Percentiles rank a stretch among this genome's conserved stretches.
Conservation (phyloP, 1,139 yeast genomes). For the Nakaseomyces kungkrabaensis region DNA sequence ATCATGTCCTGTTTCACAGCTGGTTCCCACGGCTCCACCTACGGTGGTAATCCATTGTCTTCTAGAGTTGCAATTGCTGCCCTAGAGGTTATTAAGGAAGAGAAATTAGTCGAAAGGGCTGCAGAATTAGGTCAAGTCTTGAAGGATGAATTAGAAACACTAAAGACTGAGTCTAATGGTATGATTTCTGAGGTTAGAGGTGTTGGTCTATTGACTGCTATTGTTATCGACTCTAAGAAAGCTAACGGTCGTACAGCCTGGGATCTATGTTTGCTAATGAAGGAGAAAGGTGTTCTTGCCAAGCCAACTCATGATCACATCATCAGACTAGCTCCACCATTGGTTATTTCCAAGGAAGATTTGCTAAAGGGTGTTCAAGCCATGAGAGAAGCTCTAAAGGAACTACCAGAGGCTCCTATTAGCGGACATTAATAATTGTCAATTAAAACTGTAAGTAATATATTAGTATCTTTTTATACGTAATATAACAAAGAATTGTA, state of each 20-base stretch:
- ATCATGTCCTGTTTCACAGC: slow-evolving; percentile 87
- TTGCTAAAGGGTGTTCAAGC: slow-evolving; percentile 69
- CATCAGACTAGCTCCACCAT: slow-evolving; percentile 92
- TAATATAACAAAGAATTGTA: not conserved
- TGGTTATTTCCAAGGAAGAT: slow-evolving; percentile 83
- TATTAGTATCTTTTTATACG: not conserved
- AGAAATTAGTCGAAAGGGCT: slow-evolving; percentile 75
- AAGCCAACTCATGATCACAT: slow-evolving; percentile 96
- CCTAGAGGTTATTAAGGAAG: slow-evolving; percentile 79
- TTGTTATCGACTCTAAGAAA: slow-evolving; percentile 77
- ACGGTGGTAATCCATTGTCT: slow-evolving; percentile 96
- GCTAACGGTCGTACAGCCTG: slow-evolving; percentile 90
- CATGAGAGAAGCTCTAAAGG: slow-evolving; percentile 29
- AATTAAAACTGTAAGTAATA: not conserved
- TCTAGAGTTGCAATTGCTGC: slow-evolving; percentile 95
- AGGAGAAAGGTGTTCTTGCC: slow-evolving; percentile 81
- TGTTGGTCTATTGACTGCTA: slow-evolving; percentile 78
- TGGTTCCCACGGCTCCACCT: slow-evolving; percentile 96
- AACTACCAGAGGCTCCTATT: slow-evolving; percentile 7
- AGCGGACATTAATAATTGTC: slow-evolving; percentile 5
- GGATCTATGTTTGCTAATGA: slow-evolving; percentile 90
- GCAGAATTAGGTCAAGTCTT: slow-evolving; percentile 59
- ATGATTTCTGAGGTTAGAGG: slow-evolving; percentile 89
- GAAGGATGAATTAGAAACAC: slow-evolving; percentile 52
- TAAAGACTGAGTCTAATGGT: slow-evolving; percentile 55